phyloP scores from a whole-genome alignment of 306 rosid species.

The Cyclanthera cordifolia region DNA sequence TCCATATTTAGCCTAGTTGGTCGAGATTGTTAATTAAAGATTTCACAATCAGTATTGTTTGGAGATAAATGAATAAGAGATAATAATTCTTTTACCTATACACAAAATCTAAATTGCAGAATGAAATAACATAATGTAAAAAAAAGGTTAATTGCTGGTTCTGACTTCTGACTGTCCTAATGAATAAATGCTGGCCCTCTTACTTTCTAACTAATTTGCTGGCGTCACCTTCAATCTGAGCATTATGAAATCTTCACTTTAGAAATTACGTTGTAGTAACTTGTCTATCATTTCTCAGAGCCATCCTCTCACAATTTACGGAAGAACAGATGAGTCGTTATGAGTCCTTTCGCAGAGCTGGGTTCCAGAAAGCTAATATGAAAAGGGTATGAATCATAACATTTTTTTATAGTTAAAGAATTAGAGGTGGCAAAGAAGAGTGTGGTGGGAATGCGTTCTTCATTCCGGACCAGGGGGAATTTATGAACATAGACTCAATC shows the following conservation, averaged over 20 bases:
- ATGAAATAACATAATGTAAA: no score
- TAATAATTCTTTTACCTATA: no score
- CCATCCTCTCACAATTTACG: conserved; percentile 64
- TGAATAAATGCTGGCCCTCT: no score
- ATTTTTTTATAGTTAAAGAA: neutral
- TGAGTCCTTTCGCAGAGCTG: conserved; percentile 86
- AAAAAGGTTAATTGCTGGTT: no score
- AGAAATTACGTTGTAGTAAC: neutral
- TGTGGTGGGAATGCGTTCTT: neutral
- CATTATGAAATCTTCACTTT: neutral
- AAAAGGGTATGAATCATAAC: conserved; percentile 44
- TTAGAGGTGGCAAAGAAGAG: neutral
- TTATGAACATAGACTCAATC: neutral
- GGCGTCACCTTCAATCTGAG: no score
- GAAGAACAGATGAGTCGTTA: conserved; percentile 93
- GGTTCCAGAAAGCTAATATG: conserved; percentile 87
- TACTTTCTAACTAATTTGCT: no score
- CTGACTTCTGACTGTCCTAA: no score
- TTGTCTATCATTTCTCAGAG: conserved; percentile 30
- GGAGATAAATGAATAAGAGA: no score
- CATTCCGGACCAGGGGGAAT: neutral
- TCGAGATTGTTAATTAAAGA: no score
- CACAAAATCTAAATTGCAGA: no score
- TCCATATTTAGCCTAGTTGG: no score
- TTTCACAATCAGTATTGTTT: no score